Evolutionary conservation across 2,329 filamentous ascomycete species (phyloP).

Genomic region (Neurospora sp.): DNA sequence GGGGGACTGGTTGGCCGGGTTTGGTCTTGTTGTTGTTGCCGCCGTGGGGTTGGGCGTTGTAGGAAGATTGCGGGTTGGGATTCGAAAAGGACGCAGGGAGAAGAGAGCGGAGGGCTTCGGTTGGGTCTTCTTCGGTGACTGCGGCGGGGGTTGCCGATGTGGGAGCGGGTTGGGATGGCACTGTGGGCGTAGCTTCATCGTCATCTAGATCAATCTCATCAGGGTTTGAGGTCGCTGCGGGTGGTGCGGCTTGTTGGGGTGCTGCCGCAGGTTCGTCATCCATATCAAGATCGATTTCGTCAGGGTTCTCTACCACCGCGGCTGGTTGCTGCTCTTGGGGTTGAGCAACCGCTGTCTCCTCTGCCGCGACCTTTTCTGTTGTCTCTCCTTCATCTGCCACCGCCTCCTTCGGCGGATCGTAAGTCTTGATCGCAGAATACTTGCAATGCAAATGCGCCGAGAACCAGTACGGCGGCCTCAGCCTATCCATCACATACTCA

Average conservation of each 20-base stretch:
- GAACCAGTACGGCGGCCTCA: conserved; percentile 85
- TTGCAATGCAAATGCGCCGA: conserved; percentile 88
- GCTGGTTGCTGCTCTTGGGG: neutral
- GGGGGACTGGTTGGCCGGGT: conserved; percentile 55
- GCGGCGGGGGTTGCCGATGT: conserved; percentile 1
- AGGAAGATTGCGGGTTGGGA: conserved; percentile 14
- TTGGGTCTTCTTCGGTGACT: conserved; percentile 29
- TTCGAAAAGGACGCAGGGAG: conserved; percentile 66
- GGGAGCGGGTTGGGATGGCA: neutral
- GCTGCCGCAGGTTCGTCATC: conserved; percentile 7
- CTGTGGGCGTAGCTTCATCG: too few relatives aligned
- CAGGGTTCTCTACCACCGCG: conserved; percentile 5
- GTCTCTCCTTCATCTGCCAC: conserved; percentile 28
- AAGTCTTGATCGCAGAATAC: conserved; percentile 61
- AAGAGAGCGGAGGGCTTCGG: conserved; percentile 59
- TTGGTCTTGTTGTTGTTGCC: conserved; percentile 25
- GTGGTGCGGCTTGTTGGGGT: neutral
- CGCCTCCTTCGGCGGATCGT: conserved; percentile 22
- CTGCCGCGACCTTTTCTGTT: neutral
- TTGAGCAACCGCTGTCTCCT: neutral
- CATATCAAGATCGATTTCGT: conserved; percentile 16
- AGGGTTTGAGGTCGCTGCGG: neutral
- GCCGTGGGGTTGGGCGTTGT: neutral
- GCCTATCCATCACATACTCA: conserved; percentile 65
- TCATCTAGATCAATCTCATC: neutral